Percentiles rank a stretch among this genome's conserved stretches.
phyloP scores from a whole-genome alignment of 2,329 filamentous ascomycete species.

The Fusarium continuum region DNA sequence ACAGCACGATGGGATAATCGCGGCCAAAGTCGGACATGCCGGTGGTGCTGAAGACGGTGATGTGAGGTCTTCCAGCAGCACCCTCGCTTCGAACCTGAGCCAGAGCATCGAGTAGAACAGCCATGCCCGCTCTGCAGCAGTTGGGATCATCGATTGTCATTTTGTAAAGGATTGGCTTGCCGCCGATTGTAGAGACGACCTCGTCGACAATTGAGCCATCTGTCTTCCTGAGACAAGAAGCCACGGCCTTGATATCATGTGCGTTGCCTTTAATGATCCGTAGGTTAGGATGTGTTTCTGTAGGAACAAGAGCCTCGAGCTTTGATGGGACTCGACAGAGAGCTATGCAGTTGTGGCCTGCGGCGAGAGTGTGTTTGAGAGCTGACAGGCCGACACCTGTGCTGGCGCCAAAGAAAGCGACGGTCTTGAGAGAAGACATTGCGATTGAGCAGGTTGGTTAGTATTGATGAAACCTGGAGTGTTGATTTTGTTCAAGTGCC shows the following conservation, averaged over 20 bases:
- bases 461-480: too few species aligned
- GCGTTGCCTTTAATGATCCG: constrained; percentile 59
- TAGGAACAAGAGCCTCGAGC: constrained; percentile 51
- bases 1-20: constrained; percentile 55
- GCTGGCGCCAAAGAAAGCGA: constrained; percentile 64
- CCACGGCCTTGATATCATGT: constrained; percentile 52
- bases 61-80: constrained; percentile 44
- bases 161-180: constrained; percentile 44
- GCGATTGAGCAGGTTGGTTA: too few species aligned
- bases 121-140: constrained; percentile 58
- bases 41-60: constrained; percentile 52
- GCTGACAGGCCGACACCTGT: constrained; percentile 59
- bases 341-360: constrained; percentile 57
- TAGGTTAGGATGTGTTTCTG: constrained; percentile 49
- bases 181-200: constrained; percentile 60
- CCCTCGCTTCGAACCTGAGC: constrained; percentile 42
- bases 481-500: too few species aligned
- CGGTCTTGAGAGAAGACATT: constrained; percentile 45
- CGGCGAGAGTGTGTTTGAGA: constrained; percentile 56
- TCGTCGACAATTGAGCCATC: constrained; percentile 52
- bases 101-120: constrained; percentile 54
- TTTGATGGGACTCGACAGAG: constrained; percentile 61
- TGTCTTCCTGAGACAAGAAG: constrained; percentile 47
- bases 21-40: constrained; percentile 50
- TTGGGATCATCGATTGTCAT: constrained; percentile 55